These are phyloP conservation scores for Cynara cardunculus DNA, from an alignment of 129 eudicot species.

Conservation along the genomic window DNA sequence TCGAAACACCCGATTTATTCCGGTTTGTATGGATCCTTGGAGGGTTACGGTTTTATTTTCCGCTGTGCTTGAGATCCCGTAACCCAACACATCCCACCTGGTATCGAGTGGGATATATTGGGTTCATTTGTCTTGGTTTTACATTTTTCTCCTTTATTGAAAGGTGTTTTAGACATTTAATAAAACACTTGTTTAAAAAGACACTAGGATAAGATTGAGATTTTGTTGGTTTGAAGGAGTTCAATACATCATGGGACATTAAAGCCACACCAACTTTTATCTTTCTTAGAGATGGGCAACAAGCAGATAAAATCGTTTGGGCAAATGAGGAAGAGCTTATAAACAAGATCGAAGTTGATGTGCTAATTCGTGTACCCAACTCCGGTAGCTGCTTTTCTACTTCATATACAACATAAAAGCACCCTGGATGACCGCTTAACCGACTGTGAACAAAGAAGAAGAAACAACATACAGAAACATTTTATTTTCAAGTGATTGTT, in stretches of 20 bases:
- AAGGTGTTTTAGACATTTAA: not conserved
- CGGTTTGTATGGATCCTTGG: too few species aligned
- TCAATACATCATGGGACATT: slow-evolving; percentile 43
- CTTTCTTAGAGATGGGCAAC: slow-evolving; percentile 42
- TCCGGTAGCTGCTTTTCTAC: not conserved
- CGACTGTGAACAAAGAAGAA: not conserved
- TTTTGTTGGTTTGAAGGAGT: slow-evolving; percentile 31
- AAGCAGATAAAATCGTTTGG: slow-evolving; percentile 44
- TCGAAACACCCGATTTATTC: too few species aligned
- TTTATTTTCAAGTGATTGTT: not conserved
- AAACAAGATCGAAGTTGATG: slow-evolving; percentile 28
- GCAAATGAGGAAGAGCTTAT: slow-evolving; percentile 40
- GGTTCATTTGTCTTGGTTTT: not conserved
- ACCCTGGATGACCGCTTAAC: not conserved
- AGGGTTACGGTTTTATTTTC: too few species aligned
- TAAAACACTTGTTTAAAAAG: not conserved
- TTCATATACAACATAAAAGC: too few species aligned
- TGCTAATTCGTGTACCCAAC: slow-evolving; percentile 16
- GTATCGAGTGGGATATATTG: not conserved
- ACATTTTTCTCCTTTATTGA: not conserved
- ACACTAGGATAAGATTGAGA: not conserved
- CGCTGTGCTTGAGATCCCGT: too few species aligned
- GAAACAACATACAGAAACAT: not conserved
- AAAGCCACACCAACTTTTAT: slow-evolving; percentile 51
- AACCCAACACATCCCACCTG: not conserved